These are phyloP conservation scores for Xanthoconium separans DNA, from an alignment of 1,284 basidiomycete species.

Conservation along the genomic window DNA sequence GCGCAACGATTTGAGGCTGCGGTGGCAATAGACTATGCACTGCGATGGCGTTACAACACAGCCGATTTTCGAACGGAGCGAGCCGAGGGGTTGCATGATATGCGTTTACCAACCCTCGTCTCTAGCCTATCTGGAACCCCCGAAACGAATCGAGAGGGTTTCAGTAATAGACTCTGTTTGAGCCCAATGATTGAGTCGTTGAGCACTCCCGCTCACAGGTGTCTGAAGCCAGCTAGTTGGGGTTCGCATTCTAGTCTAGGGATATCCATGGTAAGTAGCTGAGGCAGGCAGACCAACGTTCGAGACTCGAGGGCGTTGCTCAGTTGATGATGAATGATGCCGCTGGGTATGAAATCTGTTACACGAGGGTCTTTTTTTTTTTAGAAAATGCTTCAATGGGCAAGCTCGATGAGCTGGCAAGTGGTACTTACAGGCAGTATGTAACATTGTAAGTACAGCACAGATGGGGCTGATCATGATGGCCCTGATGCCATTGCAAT, in stretches of 20 bases:
- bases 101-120: not conserved
- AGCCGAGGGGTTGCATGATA: slow-evolving; percentile 4
- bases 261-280: too few relatives aligned
- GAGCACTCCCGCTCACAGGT: not conserved
- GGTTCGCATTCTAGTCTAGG: too few relatives aligned
- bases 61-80: slow-evolving; percentile 8
- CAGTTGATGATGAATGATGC: not conserved
- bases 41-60: not conserved
- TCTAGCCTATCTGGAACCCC: not conserved
- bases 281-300: too few relatives aligned
- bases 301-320: not conserved
- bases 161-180: too few relatives aligned
- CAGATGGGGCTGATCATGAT: not conserved
- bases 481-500: slow-evolving; percentile 12
- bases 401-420: not conserved
- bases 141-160: slow-evolving; percentile 6
- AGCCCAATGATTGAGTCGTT: not conserved
- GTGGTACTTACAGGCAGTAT: too few relatives aligned
- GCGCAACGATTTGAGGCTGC: not conserved
- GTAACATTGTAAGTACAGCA: too few relatives aligned
- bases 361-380: not conserved
- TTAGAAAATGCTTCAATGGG: too few relatives aligned
- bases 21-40: slow-evolving; percentile 17
- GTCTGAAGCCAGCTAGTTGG: not conserved
- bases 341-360: slow-evolving; percentile 19